Base-by-base conservation (phyloP, 306 rosid genomes). In the Quercus bicolor region DNA sequence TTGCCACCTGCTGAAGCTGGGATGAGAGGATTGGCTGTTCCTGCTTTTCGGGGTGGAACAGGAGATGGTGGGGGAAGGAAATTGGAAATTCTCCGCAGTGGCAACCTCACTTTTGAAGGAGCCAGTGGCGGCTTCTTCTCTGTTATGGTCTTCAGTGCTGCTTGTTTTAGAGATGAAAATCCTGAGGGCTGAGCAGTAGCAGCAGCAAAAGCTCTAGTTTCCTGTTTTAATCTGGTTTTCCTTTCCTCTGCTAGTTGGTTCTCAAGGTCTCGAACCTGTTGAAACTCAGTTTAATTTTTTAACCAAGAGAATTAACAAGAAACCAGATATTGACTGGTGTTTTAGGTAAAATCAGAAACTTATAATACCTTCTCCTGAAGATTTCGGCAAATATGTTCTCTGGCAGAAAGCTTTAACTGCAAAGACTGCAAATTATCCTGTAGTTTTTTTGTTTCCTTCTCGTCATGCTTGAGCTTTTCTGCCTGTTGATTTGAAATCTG, bases 181-280 rank as follows among this genome's bases (percentile, higher is more conserved):
- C 74, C 26, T 56, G 90, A 83, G 37, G 91, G 75, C 68, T 86
- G 97, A 81, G 76, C 74, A 54, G 97, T 82, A 76, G 82, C 87
- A 68, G 91, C 68, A 12, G 97, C 88, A 16, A 88, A 65, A 18
- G 97, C 79, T 89, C 93, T 93, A 45, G 78, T 89, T 82, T 90
- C 98, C 82, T 89, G 98, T 81, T 93, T 93, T 24, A 85, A 78
- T 78, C 99, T 85, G 60, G 86, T 85, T 80, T 91, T 96, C 83
- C 98, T 89, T 79, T 96, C 99, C 55, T 91, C 99, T 5, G 88
- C 89, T 71, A 96, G 11, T 76, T 96, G 96, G 83, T 86, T 88
- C 94, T 96, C 99, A 52, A 96, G 96, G 86, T 93, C 96, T 75
- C 98, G 90, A 26, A 90, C 90, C 99, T 96, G 91, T 55, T 51